Conservation (phyloP, 768 basidiomycete species). For the Lactarius trivialis region DNA sequence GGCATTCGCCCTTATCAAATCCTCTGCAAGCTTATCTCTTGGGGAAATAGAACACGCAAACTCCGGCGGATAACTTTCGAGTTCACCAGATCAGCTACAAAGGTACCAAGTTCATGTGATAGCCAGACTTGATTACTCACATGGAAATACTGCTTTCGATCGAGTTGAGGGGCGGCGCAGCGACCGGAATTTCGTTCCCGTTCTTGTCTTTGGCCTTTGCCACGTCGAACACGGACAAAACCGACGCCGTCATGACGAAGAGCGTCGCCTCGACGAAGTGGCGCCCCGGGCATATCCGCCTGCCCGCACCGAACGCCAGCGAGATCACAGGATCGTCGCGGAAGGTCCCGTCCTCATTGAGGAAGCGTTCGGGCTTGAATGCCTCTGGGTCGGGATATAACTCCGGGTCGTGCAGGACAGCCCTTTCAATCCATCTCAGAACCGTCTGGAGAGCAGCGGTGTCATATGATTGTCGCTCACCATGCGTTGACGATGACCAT, state of each 20-base stretch:
- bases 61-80: not conserved
- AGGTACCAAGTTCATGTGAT: not conserved
- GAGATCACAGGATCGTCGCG: not conserved
- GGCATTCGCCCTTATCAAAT: not conserved
- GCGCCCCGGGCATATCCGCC: not conserved
- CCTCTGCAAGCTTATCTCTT: not conserved
- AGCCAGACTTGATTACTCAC: not conserved
- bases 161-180: not conserved
- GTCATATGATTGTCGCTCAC: not conserved
- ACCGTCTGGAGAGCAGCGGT: not conserved
- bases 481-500: slow-evolving; percentile 25
- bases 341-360: slow-evolving; percentile 8
- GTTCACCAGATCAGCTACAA: not conserved
- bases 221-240: slow-evolving; percentile 6
- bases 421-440: not conserved
- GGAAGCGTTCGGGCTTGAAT: slow-evolving; percentile 27
- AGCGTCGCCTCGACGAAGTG: not conserved
- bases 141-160: not conserved
- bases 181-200: not conserved
- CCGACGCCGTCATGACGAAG: not conserved
- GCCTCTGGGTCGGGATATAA: slow-evolving; percentile 26
- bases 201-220: slow-evolving; percentile 1
- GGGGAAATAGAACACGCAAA: not conserved
- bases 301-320: not conserved
- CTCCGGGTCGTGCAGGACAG: slow-evolving; percentile 21